Evolutionary conservation across 495 filamentous ascomycete species (phyloP), one percentile per base, ranked within the genome.

Genomic region (Rostrohypoxylon terebratum): DNA sequence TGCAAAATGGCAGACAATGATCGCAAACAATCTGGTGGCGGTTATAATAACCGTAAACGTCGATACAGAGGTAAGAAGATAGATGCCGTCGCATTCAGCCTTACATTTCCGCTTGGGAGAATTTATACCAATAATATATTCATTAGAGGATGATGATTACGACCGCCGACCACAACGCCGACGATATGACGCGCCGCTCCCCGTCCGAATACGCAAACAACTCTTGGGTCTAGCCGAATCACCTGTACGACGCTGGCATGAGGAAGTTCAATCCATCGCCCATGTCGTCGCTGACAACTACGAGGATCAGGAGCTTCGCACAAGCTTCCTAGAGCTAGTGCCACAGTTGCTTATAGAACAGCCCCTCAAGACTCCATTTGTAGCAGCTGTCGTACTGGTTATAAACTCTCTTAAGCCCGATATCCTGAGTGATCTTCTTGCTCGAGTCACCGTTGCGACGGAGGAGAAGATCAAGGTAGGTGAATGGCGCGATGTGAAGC

Each of bases 311-410:
- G 90, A 90, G 68, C 78, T 96, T 21, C 86, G 87, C 55, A 83
- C 83, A 45, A 88, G 87, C 50, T 94, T 95, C 73, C 81, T 91
- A 59, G 88, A 91, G 62, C 84, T 95, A 31, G 80, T 90, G 20
- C 80, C 95, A 53, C 91, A 93, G 77, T 85, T 98, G 63, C 84
- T 90, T 45, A 74, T 94, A 20, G 96, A 99, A 81, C 96, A 99
- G 80, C 95, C 96, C 0, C 90, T 99, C 80, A 98, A 98, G 82
- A 95, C 94, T 59, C 96, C 96, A 1, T 98, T 97, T 78, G 85
- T 96, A 59, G 94, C 94, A 28, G 91, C 91, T 23, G 89, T 94
- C 3, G 85, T 94, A 28, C 84, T 97, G 54, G 87, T 92, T 48
- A 84, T 88, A 64, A 96, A 98, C 81, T 84, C 86, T 36, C 80